Percentiles rank a stretch among this genome's conserved stretches.
Evolutionary conservation across 2,329 filamentous ascomycete genomes (phyloP).

Genomic region (Talaromyces sp.): DNA sequence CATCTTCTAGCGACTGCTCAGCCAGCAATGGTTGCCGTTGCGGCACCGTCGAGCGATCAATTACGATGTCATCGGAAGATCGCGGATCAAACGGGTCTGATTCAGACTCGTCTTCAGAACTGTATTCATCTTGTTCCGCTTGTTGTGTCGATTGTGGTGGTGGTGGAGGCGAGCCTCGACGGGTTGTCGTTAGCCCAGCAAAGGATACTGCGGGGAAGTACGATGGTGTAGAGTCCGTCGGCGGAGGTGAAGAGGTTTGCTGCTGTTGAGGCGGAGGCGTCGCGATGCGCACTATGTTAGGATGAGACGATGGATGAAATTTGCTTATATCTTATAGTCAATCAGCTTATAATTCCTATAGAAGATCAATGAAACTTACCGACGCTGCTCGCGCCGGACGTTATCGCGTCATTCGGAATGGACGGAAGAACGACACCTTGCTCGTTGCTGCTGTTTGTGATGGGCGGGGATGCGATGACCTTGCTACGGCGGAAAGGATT

Average conservation of each 20-base stretch:
- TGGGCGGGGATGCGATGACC: constrained; percentile 17
- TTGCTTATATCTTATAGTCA: background rate
- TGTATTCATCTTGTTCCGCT: constrained; percentile 17
- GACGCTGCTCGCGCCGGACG: constrained; percentile 2
- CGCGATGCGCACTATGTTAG: constrained; percentile 33
- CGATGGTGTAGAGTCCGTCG: constrained; percentile 17
- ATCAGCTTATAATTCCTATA: background rate
- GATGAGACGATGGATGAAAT: constrained; percentile 15
- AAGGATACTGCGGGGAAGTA: constrained; percentile 20
- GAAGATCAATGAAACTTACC: background rate
- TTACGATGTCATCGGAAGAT: constrained; percentile 18
- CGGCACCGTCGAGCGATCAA: background rate
- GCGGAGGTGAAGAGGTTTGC: constrained; percentile 26
- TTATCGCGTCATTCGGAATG: constrained; percentile 21
- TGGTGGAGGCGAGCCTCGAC: constrained; percentile 20
- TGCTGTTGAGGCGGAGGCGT: constrained; percentile 41
- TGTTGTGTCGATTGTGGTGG: background rate
- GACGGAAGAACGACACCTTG: constrained; percentile 24
- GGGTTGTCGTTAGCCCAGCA: constrained; percentile 10
- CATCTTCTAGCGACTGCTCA: background rate
- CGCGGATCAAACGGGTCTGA: constrained; percentile 41
- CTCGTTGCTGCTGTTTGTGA: constrained; percentile 23
- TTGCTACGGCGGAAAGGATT: constrained; percentile 52
- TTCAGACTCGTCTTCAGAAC: constrained; percentile 32
- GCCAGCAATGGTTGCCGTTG: background rate